phyloP scores from a whole-genome alignment of 495 filamentous ascomycete genomes.

The Parmelia sp. region DNA sequence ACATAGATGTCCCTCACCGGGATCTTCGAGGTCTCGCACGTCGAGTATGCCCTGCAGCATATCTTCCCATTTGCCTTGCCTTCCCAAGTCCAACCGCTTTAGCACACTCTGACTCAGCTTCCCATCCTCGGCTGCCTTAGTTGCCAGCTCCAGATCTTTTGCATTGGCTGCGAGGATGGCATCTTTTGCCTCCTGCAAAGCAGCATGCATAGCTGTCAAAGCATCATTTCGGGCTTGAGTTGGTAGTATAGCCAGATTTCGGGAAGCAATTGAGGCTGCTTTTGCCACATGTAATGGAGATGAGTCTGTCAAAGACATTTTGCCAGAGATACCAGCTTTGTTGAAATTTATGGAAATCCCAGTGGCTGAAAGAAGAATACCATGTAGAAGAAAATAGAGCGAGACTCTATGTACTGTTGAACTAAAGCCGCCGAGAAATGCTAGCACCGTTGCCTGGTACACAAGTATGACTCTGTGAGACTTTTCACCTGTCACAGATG shows the following conservation, averaged over 20 bases:
- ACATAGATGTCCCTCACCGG: slow-evolving; percentile 50
- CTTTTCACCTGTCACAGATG: background rate
- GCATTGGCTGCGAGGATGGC: slow-evolving; percentile 81
- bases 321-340: background rate
- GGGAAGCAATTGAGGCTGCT: slow-evolving; percentile 64
- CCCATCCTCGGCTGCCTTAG: slow-evolving; percentile 63
- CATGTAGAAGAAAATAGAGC: background rate
- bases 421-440: background rate
- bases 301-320: slow-evolving; percentile 72
- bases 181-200: slow-evolving; percentile 58
- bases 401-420: background rate
- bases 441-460: background rate
- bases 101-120: slow-evolving; percentile 76
- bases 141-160: slow-evolving; percentile 68
- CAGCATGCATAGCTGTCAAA: slow-evolving; percentile 70
- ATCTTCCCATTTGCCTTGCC: slow-evolving; percentile 88
- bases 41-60: slow-evolving; percentile 95
- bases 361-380: background rate
- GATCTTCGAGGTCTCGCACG: slow-evolving; percentile 80
- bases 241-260: slow-evolving; percentile 59
- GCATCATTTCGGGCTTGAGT: slow-evolving; percentile 70
- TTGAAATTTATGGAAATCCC: background rate
- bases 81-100: slow-evolving; percentile 81
- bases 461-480: background rate
- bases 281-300: slow-evolving; percentile 59